phyloP scores from a whole-genome alignment of 805 yeast genomes.

The Wickerhamiella brachini region DNA sequence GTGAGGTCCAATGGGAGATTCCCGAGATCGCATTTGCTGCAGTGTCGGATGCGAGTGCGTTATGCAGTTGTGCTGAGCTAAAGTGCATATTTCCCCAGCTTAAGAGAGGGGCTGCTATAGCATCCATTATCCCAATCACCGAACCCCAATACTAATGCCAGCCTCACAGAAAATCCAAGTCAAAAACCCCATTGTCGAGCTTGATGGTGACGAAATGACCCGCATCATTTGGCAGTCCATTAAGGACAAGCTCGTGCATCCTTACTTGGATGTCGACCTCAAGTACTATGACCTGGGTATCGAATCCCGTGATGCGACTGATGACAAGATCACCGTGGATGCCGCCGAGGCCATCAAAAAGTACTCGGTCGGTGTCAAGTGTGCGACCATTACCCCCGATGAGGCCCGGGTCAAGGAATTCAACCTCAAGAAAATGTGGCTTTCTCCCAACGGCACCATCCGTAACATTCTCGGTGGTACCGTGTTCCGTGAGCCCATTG shows the following conservation, averaged over 20 bases:
- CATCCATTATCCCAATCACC: neutral
- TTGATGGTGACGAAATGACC: conserved; percentile 98
- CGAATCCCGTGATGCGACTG: conserved; percentile 71
- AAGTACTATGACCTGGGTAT: conserved; percentile 87
- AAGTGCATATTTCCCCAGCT: neutral
- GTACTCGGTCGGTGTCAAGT: conserved; percentile 87
- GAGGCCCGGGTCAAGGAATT: conserved; percentile 92
- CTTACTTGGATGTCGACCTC: conserved; percentile 75
- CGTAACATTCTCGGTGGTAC: conserved; percentile 94
- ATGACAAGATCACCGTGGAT: conserved; percentile 78
- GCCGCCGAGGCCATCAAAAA: conserved; percentile 82
- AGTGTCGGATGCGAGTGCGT: neutral
- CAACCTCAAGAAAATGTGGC: conserved; percentile 89
- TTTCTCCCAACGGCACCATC: conserved; percentile 93
- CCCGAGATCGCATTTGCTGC: neutral
- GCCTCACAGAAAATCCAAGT: conserved; percentile 50
- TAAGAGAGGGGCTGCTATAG: neutral
- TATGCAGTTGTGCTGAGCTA: neutral
- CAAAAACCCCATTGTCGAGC: conserved; percentile 79
- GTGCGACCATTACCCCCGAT: conserved; percentile 94
- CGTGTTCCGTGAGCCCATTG: conserved; percentile 92
- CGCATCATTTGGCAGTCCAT: conserved; percentile 90
- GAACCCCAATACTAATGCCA: conserved; percentile 13
- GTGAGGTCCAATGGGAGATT: neutral
- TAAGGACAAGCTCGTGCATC: conserved; percentile 71